These are phyloP conservation scores for Ascochyta koolunga DNA, from an alignment of 2,329 filamentous ascomycete genomes.

Conservation along the genomic window DNA sequence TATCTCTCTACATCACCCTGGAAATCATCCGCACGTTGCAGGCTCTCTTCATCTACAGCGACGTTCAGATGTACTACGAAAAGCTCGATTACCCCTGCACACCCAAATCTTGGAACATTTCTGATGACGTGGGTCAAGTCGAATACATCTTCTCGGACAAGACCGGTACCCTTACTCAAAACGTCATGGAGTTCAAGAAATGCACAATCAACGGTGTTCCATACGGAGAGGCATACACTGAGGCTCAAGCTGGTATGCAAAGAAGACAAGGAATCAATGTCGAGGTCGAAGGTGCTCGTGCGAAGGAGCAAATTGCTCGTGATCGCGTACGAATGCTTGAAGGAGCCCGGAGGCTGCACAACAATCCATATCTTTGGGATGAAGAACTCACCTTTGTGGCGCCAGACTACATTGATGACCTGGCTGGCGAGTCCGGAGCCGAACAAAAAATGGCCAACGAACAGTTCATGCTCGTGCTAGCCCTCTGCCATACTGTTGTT, in stretches of 20 bases:
- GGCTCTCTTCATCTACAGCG: constrained; percentile 96
- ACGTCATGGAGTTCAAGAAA: constrained; percentile 99
- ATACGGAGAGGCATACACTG: constrained; percentile 97
- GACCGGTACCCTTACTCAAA: constrained; percentile 87
- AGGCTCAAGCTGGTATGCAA: constrained; percentile 95
- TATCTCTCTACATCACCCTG: constrained; percentile 95
- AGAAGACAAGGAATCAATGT: constrained; percentile 87
- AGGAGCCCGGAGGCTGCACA: constrained; percentile 75
- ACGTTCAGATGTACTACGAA: constrained; percentile 96
- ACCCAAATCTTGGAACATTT: constrained; percentile 98
- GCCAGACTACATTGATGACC: constrained; percentile 83
- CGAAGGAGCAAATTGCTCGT: constrained; percentile 76
- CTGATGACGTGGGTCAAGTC: constrained; percentile 95
- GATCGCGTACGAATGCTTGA: constrained; percentile 76
- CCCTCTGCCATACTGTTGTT: constrained; percentile 96
- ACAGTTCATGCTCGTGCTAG: constrained; percentile 91
- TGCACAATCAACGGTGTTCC: constrained; percentile 94
- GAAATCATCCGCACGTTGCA: constrained; percentile 94
- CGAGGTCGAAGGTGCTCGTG: constrained; percentile 76
- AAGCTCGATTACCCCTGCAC: constrained; percentile 92
- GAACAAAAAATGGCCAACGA: constrained; percentile 80
- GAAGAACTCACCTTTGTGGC: constrained; percentile 92
- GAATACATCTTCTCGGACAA: constrained; percentile 99
- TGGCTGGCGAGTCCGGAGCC: constrained; percentile 75
- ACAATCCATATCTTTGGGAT: constrained; percentile 90